phyloP scores from a whole-genome alignment of 2,329 filamentous ascomycete genomes.

The Sporothrix dimorphospora region DNA sequence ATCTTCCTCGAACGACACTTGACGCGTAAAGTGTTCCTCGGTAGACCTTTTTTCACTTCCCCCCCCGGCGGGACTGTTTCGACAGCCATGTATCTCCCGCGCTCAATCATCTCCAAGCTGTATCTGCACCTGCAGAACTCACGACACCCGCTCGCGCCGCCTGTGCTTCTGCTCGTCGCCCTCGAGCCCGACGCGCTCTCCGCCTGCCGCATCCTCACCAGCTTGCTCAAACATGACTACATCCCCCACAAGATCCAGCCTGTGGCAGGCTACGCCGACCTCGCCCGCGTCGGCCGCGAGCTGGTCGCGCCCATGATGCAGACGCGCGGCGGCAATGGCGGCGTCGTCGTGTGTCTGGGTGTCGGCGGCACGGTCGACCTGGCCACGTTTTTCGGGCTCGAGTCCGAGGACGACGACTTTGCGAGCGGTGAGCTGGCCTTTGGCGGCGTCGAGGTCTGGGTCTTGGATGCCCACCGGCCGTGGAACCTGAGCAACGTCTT shows the following conservation, averaged over 20 bases:
- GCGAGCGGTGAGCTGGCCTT: slow-evolving; percentile 49
- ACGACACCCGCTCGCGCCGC: slow-evolving; percentile 86
- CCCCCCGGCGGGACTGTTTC: slow-evolving; percentile 28
- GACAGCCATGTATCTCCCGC: slow-evolving; percentile 85
- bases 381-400: slow-evolving; percentile 75
- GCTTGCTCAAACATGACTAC: slow-evolving; percentile 94
- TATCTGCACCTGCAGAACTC: slow-evolving; percentile 87
- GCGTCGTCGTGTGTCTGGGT: slow-evolving; percentile 88
- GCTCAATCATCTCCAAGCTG: slow-evolving; percentile 83
- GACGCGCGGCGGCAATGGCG: slow-evolving; percentile 79
- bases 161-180: slow-evolving; percentile 87
- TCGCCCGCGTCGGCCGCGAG: slow-evolving; percentile 76
- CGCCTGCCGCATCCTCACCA: slow-evolving; percentile 90
- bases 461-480: slow-evolving; percentile 86
- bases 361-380: slow-evolving; percentile 92
- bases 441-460: slow-evolving; percentile 91
- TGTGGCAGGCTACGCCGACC: slow-evolving; percentile 87
- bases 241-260: slow-evolving; percentile 98
- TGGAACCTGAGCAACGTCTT: slow-evolving; percentile 97
- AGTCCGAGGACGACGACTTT: slow-evolving; percentile 61
- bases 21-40: slow-evolving; percentile 39
- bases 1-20: slow-evolving; percentile 14
- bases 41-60: background rate
- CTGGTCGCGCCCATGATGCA: slow-evolving; percentile 86
- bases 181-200: slow-evolving; percentile 95